phyloP scores from a whole-genome alignment of 2,329 filamentous ascomycete genomes.

The Rutstroemia sydowiana region DNA sequence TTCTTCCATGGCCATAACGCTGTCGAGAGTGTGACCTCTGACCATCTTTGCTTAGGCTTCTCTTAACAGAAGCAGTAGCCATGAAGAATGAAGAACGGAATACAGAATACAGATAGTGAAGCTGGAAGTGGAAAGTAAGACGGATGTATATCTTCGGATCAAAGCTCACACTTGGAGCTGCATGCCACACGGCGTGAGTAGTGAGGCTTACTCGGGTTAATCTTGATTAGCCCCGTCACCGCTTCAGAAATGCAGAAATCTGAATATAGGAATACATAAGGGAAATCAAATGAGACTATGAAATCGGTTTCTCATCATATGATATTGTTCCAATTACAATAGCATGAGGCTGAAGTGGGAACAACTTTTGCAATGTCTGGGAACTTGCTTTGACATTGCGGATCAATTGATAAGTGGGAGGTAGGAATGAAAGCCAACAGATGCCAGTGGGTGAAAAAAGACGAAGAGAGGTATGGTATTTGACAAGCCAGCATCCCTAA shows the following conservation, averaged over 20 bases:
- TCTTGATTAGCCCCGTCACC: constrained; percentile 12
- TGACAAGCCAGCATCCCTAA: neutral
- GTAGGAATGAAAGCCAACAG: neutral
- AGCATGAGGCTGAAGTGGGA: constrained; percentile 7
- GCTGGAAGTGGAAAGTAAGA: constrained; percentile 9
- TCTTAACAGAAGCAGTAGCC: constrained; percentile 4
- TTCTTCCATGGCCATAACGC: constrained; percentile 1
- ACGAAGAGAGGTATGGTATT: neutral
- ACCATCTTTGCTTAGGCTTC: constrained; percentile 6
- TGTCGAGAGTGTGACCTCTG: constrained; percentile 5
- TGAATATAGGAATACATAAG: constrained; percentile 3
- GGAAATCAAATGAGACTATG: neutral
- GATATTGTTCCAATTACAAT: neutral
- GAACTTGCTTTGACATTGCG: constrained; percentile 1
- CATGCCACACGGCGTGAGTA: constrained; percentile 4
- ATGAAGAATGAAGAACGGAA: constrained; percentile 4
- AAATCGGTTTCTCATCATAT: neutral
- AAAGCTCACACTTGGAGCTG: constrained; percentile 7
- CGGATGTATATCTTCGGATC: constrained; percentile 8
- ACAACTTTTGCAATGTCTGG: neutral
- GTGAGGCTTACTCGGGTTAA: constrained; percentile 13
- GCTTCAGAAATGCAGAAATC: constrained; percentile 3
- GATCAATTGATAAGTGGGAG: neutral
- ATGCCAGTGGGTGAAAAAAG: too few relatives aligned
- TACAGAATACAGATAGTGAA: constrained; percentile 3